These are phyloP conservation scores for Plantago elongata DNA, from an alignment of 257 asterid species.

Conservation along the genomic window DNA sequence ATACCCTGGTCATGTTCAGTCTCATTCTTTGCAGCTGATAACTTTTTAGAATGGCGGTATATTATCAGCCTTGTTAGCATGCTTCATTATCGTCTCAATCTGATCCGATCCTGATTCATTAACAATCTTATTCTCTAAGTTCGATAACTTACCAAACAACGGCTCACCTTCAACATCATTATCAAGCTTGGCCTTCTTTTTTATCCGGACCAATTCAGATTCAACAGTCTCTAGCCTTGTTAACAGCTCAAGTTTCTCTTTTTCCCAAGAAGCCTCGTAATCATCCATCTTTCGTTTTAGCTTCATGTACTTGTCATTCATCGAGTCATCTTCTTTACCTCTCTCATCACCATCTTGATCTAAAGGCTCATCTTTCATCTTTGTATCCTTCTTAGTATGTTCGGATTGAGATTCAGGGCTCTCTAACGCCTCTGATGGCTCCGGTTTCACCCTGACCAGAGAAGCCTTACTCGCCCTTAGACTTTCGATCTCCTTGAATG, in stretches of 20 bases:
- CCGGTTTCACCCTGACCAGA: background rate
- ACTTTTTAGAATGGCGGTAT: background rate
- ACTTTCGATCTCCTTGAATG: background rate
- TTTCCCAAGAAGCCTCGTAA: background rate
- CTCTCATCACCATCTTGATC: background rate
- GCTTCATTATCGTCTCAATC: conserved; percentile 1
- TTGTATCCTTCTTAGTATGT: background rate
- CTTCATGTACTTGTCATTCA: background rate
- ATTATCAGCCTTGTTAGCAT: background rate
- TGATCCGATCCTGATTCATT: conserved; percentile 1
- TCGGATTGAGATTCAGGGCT: no score
- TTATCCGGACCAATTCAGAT: background rate
- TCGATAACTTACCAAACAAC: background rate
- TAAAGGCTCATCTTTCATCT: conserved; percentile 6
- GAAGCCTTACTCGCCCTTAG: background rate
- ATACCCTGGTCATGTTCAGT: background rate
- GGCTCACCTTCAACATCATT: background rate
- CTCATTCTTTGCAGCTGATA: background rate
- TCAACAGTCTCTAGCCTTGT: background rate
- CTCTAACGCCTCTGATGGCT: background rate
- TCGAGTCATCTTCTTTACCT: background rate
- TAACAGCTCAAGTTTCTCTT: background rate
- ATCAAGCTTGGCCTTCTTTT: background rate
- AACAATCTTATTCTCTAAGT: background rate
- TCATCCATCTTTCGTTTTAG: background rate